Evolutionary conservation across 140 eudicot species (phyloP).

Genomic region (Flaveria floridana): DNA sequence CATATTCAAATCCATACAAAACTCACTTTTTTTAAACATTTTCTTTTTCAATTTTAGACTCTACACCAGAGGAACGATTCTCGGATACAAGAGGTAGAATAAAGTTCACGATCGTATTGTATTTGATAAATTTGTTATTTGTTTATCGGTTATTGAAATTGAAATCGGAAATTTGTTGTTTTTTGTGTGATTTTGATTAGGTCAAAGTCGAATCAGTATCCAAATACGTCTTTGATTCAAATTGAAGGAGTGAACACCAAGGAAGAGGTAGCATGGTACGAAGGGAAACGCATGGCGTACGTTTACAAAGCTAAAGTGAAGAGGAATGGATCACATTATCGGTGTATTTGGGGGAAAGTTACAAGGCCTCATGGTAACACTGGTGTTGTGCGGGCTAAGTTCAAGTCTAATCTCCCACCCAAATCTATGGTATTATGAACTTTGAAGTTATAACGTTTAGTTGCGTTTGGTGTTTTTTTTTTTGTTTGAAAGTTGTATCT

Average conservation of each 20-base stretch:
- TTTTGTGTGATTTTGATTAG: conserved; percentile 17
- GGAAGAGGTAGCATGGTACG: conserved; percentile 79
- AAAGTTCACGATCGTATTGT: background rate
- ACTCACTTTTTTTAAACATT: background rate
- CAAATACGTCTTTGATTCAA: conserved; percentile 71
- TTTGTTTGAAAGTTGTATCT: background rate
- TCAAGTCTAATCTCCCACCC: conserved; percentile 84
- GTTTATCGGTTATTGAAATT: background rate
- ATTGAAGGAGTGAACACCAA: conserved; percentile 78
- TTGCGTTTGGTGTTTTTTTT: background rate
- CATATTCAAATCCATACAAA: background rate
- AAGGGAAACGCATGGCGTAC: conserved; percentile 80
- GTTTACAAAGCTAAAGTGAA: conserved; percentile 85
- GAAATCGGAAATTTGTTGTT: background rate
- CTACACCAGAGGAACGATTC: conserved; percentile 77
- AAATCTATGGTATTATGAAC: conserved; percentile 69
- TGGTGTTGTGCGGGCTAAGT: conserved; percentile 91
- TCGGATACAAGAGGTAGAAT: conserved; percentile 80
- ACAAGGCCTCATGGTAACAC: conserved; percentile 94
- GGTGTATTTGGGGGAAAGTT: conserved; percentile 97
- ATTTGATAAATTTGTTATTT: background rate
- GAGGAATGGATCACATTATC: conserved; percentile 66
- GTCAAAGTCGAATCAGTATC: conserved; percentile 92
- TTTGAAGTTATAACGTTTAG: background rate
- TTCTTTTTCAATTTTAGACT: conserved; percentile 40